Base-by-base conservation (phyloP, 1,284 basidiomycete genomes). In the Rhodotorula sp. region DNA sequence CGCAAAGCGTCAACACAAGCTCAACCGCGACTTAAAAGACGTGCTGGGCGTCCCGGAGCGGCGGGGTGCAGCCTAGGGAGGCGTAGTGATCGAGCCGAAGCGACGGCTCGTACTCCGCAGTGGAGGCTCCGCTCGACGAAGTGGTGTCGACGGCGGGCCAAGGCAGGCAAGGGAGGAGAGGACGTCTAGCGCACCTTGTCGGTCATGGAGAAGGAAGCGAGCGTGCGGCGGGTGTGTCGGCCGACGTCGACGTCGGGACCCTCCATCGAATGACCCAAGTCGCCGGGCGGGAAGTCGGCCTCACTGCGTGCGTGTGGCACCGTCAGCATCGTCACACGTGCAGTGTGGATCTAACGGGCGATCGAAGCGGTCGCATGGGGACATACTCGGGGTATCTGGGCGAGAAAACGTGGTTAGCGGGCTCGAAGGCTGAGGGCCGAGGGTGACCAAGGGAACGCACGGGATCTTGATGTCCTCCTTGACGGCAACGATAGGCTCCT, bases 181-280 rank as follows among this genome's bases (percentile, higher is more conserved):
- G 30, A n/a, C 19, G 67, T 44, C 53, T 66, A 62, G 19, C 71
- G 75, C 72, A 67, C 73, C 60, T 61, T 61, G 60, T 27, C 70
- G 20, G 64, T 66, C 71, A 78, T 72, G 27, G 76, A 77, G 66
- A 78, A 76, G 19, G 72, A 73, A 20, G 75, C 73, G 51, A 78
- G 74, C 1, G 77, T 78, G 8, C 77, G 70, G 7, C 64, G 67
- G 19, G 66, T 70, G 66, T 78, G 77, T 17, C 71, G 60, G 60
- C 77, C 76, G 39, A 76, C 73, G 62, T 70, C 74, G 34, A 72
- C 68, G 29, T 65, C 61, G 24, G 64, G 66, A 7, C 76, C 74
- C 5, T 72, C 71, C 59, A 59, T 74, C n/a, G 47, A 60, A 52
- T 71, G 73, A 2, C 70, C 66, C 20, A 73, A 52, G 49, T 73